A percentile compares a stretch with the other conserved stretches of the same genome.
Evolutionary conservation across 768 basidiomycete species (phyloP).

Genomic region (Amyloporia xantha): DNA sequence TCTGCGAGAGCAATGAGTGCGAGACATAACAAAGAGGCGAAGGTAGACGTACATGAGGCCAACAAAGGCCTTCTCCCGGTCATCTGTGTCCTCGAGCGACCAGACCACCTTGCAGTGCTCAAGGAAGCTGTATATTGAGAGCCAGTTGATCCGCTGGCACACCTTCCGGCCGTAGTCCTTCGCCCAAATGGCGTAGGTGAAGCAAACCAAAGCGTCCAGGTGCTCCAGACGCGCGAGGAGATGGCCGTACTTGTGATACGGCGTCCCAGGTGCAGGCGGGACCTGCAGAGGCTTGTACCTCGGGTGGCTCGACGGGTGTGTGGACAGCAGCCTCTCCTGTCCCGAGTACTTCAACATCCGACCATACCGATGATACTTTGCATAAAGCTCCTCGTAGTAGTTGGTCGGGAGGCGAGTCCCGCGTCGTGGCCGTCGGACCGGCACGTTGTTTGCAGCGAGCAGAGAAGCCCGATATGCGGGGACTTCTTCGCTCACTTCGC

Average conservation of each 20-base stretch:
- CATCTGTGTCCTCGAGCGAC: conserved; percentile 37
- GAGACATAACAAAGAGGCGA: neutral
- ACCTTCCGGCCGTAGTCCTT: conserved; percentile 51
- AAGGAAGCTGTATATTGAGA: conserved; percentile 63
- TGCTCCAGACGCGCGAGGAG: conserved; percentile 75
- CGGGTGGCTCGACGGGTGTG: conserved; percentile 56
- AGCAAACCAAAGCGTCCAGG: conserved; percentile 75
- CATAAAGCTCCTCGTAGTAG: conserved; percentile 56
- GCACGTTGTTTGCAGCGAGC: conserved; percentile 35
- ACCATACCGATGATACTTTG: conserved; percentile 63
- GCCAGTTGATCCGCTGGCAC: conserved; percentile 60
- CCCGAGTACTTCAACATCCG: conserved; percentile 81
- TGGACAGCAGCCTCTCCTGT: conserved; percentile 71
- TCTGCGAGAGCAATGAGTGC: conserved; percentile 32
- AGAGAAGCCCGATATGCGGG: conserved; percentile 21
- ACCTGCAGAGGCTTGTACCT: conserved; percentile 56
- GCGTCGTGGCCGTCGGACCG: conserved; percentile 62
- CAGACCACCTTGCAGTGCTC: conserved; percentile 69
- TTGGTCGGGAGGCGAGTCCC: conserved; percentile 35
- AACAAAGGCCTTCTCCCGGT: conserved; percentile 53
- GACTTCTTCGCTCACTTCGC: conserved; percentile 39
- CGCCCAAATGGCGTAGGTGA: conserved; percentile 80
- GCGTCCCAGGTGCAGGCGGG: conserved; percentile 59
- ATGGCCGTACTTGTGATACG: conserved; percentile 70
- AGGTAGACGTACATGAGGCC: conserved; percentile 72